Base-by-base conservation (phyloP, 371 early-diverging fungal species). In the Vairimorpha necatrix region DNA sequence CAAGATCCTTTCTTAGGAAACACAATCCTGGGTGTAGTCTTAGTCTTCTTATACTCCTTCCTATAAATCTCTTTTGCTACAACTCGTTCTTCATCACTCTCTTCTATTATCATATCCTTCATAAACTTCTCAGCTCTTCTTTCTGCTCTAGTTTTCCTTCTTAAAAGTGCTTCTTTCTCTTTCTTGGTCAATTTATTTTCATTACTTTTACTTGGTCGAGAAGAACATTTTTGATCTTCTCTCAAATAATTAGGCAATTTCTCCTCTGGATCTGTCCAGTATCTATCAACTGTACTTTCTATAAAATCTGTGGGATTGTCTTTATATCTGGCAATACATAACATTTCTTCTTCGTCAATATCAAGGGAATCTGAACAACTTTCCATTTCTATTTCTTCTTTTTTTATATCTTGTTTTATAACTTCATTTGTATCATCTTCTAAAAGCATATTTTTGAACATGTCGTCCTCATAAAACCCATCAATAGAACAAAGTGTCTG, bases 261-360 rank as follows among this genome's bases (percentile, higher is more conserved):
- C 28, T 79, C 79, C 11, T 81, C 81, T n/a, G 79, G 71, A 62
- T 82, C 79, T 20, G 74, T 67, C 13, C 74, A 58, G 56, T 85
- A 75, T 69, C 81, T 74, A 72, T 84, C 82, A 18, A 85, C 79
- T 34, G 83, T 84, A 26, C 77, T 76, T 60, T 81, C 80, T 50
- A 70, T 61, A 76, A 83, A 83, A 28, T 69, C 76, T 22, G 83
- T 81, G 62, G 68, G 70, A 65, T 82, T 67, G 30, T 82, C 78
- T 66, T 83, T 80, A 13, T 84, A 66, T 33, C 68, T 67, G 48
- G 74, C 70, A 22, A 75, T 70, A 61, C 77, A 80, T 53, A 74
- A 67, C 47, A 80, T 63, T 67, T 85, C 86, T 28, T 79, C 81
- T 63, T 80, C 74, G 62, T 76, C 73, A 2, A 85, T 22, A 32